phyloP scores from a whole-genome alignment of 306 rosid genomes.

The Cucumis hystrix region DNA sequence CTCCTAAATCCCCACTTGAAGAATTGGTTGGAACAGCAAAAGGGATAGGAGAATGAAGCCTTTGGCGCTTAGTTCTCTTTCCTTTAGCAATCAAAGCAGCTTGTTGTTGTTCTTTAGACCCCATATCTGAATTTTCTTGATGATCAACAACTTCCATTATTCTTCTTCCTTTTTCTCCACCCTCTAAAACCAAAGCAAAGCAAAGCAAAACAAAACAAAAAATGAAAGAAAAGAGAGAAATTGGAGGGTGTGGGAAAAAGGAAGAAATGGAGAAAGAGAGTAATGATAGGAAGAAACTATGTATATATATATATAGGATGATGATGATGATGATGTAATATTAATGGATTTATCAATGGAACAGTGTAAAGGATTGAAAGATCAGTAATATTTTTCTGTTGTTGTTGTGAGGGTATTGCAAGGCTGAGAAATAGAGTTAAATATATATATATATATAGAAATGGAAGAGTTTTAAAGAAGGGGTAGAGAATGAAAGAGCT shows the following conservation, averaged over 20 bases:
- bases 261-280: slow-evolving; percentile 34
- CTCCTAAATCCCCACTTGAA: background rate
- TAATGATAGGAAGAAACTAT: slow-evolving; percentile 2
- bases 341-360: slow-evolving; percentile 26
- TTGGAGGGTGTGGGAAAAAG: slow-evolving; percentile 33
- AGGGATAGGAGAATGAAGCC: slow-evolving; percentile 91
- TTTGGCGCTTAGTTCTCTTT: slow-evolving; percentile 75
- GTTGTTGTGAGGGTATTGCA: background rate
- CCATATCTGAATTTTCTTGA: slow-evolving; percentile 18
- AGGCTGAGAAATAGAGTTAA: slow-evolving; percentile 9
- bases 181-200: background rate
- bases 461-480: slow-evolving; percentile 22
- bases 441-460: background rate
- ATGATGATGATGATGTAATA: slow-evolving; percentile 6
- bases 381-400: background rate
- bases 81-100: slow-evolving; percentile 37
- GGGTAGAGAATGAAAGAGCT: slow-evolving; percentile 7
- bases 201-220: background rate
- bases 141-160: slow-evolving; percentile 36
- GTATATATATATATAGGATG: background rate
- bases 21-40: slow-evolving; percentile 21
- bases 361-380: slow-evolving; percentile 31
- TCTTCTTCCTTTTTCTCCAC: slow-evolving; percentile 12
- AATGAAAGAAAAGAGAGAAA: background rate
- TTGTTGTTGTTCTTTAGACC: slow-evolving; percentile 25